A percentile compares a stretch with the other conserved stretches of the same genome.
phyloP scores from a whole-genome alignment of 176 grass and related monocot genomes.

The Metroxylon sagu region DNA sequence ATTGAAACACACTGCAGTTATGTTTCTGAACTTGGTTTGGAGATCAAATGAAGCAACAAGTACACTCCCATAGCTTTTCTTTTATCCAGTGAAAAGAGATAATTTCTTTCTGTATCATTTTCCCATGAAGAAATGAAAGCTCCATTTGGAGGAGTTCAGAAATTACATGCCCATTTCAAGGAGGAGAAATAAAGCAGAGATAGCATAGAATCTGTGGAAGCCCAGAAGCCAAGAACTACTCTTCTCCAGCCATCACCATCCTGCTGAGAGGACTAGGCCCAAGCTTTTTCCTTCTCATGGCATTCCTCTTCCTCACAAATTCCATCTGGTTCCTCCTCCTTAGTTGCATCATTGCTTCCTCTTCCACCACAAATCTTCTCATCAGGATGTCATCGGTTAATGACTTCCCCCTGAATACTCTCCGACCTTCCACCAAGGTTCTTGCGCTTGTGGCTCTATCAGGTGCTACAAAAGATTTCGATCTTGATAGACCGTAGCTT shows the following conservation, averaged over 20 bases:
- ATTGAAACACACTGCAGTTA: no score
- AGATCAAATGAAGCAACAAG: no score
- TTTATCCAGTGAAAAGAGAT: no score
- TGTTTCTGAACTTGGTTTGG: no score
- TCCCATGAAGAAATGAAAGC: no score
- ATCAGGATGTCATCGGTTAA: constrained; percentile 79
- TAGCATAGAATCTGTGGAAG: no score
- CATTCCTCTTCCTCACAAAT: constrained; percentile 72
- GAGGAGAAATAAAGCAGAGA: no score
- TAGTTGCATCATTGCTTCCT: constrained; percentile 67
- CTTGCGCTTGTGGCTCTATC: constrained; percentile 2
- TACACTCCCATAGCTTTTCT: no score
- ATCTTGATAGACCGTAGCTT: constrained; percentile 84
- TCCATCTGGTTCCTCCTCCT: constrained; percentile 79
- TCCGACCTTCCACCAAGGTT: constrained; percentile 21
- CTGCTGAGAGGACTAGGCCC: constrained; percentile 68
- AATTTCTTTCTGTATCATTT: no score
- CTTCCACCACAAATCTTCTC: constrained; percentile 86
- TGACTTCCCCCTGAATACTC: constrained; percentile 93
- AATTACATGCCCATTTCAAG: no score
- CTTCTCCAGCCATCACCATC: constrained; percentile 59
- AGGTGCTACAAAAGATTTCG: constrained; percentile 5
- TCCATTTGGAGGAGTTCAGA: no score
- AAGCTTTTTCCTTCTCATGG: constrained; percentile 54
- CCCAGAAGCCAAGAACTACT: neutral